Percentiles rank a stretch among this genome's conserved stretches.
These are phyloP conservation scores for Canavalia gladiata DNA, from an alignment of 306 rosid genomes.

Conservation along the genomic window DNA sequence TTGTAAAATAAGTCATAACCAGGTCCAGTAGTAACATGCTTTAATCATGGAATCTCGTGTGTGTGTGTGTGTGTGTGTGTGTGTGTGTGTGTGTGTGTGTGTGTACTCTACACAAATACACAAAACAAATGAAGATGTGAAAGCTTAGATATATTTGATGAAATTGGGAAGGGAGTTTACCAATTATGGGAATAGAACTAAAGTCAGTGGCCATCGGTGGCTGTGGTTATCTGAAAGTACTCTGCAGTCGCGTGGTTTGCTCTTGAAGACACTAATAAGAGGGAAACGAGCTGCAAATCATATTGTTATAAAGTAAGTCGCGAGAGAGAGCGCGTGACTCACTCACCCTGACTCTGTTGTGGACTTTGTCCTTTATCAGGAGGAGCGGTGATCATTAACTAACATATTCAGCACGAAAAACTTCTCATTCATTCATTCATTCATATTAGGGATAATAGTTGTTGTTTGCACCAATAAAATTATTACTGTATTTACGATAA, in stretches of 20 bases:
- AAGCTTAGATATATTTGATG: not conserved
- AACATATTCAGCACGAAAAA: too few relatives aligned
- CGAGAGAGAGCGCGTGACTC: too few relatives aligned
- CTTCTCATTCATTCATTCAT: too few relatives aligned
- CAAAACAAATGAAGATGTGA: not conserved
- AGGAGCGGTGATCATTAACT: too few relatives aligned
- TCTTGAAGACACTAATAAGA: not conserved
- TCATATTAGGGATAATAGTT: too few relatives aligned
- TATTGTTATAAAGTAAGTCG: not conserved
- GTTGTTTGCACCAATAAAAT: too few relatives aligned
- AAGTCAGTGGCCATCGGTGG: constrained; percentile 76
- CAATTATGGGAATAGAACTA: constrained; percentile 79
- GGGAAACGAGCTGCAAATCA: not conserved
- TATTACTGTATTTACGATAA: too few relatives aligned
- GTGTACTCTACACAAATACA: not conserved
- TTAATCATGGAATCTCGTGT: not conserved
- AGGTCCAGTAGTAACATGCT: constrained; percentile 2
- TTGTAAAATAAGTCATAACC: not conserved
- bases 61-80: not conserved
- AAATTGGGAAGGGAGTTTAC: constrained; percentile 48
- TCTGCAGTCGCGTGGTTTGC: not conserved
- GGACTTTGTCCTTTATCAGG: too few relatives aligned
- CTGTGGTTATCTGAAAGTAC: not conserved
- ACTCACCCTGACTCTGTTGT: too few relatives aligned
- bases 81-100: too few relatives aligned